A percentile compares a stretch with the other conserved stretches of the same genome.
Conservation (phyloP, 345 rosid genomes). For the Gossypium stocksii region DNA sequence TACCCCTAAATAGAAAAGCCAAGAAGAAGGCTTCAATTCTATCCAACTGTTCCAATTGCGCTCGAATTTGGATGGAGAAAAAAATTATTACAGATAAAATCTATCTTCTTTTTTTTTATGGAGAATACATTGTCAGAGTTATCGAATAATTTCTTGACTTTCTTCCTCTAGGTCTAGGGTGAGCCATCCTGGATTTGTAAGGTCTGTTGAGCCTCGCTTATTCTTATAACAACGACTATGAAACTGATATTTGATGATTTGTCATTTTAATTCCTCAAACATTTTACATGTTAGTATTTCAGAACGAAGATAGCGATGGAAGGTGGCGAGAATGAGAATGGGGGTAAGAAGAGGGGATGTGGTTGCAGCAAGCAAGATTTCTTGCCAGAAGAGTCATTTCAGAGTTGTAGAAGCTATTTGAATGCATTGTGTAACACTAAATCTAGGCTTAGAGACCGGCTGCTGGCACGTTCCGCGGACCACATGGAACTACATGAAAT, state of each 20-base stretch:
- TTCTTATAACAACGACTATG: background rate
- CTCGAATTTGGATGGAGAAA: background rate
- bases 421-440: constrained; percentile 45
- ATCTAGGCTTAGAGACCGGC: constrained; percentile 51
- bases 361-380: constrained; percentile 39
- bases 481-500: constrained; percentile 44
- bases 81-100: background rate
- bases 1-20: background rate
- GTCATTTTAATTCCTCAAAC: background rate
- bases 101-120: background rate
- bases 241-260: background rate
- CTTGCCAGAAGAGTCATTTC: constrained; percentile 63
- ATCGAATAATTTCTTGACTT: background rate
- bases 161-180: background rate
- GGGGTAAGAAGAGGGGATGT: constrained; percentile 26
- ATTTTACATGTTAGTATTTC: background rate
- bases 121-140: background rate
- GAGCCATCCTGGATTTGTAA: background rate
- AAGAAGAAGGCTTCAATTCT: background rate
- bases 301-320: constrained; percentile 20
- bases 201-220: background rate
- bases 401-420: constrained; percentile 44
- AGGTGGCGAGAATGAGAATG: constrained; percentile 3
- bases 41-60: background rate
- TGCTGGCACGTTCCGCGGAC: constrained; percentile 44